A percentile compares a stretch with the other conserved stretches of the same genome.
phyloP scores from a whole-genome alignment of 768 basidiomycete species.

The Boletus pseudo-olivaceus region DNA sequence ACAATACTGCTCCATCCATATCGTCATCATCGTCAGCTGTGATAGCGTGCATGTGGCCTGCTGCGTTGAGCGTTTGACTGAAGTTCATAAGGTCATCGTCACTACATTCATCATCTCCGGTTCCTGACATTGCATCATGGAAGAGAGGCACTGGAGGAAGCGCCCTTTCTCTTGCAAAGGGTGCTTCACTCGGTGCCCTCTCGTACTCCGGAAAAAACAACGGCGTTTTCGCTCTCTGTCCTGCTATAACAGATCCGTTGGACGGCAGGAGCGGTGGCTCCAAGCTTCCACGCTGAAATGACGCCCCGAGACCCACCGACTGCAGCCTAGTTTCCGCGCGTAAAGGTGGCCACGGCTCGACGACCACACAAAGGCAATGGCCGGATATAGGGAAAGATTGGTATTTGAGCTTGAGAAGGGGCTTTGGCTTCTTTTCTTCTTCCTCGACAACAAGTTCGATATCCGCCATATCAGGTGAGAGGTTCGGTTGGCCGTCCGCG shows the following conservation, averaged over 20 bases:
- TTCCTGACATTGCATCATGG: slow-evolving; percentile 31
- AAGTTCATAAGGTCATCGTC: slow-evolving; percentile 66
- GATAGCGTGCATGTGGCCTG: slow-evolving; percentile 53
- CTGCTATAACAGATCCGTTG: slow-evolving; percentile 10
- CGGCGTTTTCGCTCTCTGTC: slow-evolving; percentile 52
- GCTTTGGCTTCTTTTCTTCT: slow-evolving; percentile 72
- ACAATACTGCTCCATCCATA: slow-evolving; percentile 67
- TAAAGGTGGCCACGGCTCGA: slow-evolving; percentile 74
- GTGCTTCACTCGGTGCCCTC: slow-evolving; percentile 38
- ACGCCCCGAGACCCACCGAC: slow-evolving; percentile 32
- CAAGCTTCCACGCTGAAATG: slow-evolving; percentile 17
- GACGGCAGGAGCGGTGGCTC: slow-evolving; percentile 27
- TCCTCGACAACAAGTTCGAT: slow-evolving; percentile 48
- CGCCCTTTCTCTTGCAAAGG: slow-evolving; percentile 23
- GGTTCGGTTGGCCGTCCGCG: background rate
- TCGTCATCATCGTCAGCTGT: slow-evolving; percentile 74
- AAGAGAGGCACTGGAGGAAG: slow-evolving; percentile 44
- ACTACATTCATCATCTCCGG: slow-evolving; percentile 33
- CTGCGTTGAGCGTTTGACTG: slow-evolving; percentile 64
- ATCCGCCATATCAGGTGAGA: slow-evolving; percentile 1
- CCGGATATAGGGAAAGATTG: slow-evolving; percentile 69
- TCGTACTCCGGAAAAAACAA: slow-evolving; percentile 71
- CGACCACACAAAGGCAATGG: slow-evolving; percentile 74
- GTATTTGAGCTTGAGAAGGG: slow-evolving; percentile 60
- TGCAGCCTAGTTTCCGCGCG: slow-evolving; percentile 34